Percentiles rank a stretch among this genome's conserved stretches.
Evolutionary conservation across 495 filamentous ascomycete genomes (phyloP).

Genomic region (Pyrenopolyporus hunteri): DNA sequence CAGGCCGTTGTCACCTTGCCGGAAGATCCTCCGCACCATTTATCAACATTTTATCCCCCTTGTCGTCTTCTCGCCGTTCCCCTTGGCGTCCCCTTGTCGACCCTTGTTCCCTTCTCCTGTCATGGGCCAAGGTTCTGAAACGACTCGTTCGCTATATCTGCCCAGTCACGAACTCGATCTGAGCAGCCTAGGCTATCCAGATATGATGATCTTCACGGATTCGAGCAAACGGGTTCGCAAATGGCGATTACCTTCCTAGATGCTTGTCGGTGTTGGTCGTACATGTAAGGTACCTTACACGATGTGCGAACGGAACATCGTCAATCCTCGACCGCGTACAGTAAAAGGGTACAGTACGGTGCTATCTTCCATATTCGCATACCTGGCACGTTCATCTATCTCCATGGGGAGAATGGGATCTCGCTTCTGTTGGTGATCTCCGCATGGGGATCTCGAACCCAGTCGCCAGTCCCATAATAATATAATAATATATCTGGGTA

Average conservation of each 20-base stretch:
- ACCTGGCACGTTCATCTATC: background rate
- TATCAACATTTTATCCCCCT: slow-evolving; percentile 10
- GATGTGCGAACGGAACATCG: slow-evolving; percentile 1
- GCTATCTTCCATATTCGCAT: background rate
- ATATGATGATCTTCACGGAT: slow-evolving; percentile 26
- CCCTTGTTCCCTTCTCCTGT: slow-evolving; percentile 8
- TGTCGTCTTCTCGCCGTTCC: background rate
- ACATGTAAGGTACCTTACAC: background rate
- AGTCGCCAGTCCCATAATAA: slow-evolving; percentile 21
- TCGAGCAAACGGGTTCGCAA: slow-evolving; percentile 5
- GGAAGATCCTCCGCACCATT: slow-evolving; percentile 39
- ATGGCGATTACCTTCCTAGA: background rate
- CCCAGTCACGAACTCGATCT: slow-evolving; percentile 12
- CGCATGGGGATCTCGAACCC: slow-evolving; percentile 30
- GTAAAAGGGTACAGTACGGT: background rate
- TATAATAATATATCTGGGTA: slow-evolving; percentile 7
- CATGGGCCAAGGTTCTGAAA: slow-evolving; percentile 23
- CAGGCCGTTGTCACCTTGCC: slow-evolving; percentile 25
- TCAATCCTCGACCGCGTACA: too few species aligned
- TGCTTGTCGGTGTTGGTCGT: background rate
- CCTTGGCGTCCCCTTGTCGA: background rate
- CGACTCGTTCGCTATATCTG: slow-evolving; percentile 17
- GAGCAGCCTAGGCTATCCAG: background rate
- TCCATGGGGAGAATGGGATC: slow-evolving; percentile 12
- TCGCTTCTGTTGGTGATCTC: slow-evolving; percentile 19